Base-by-base conservation (phyloP, 2,329 filamentous ascomycete genomes). In the Arthrobotrys megalospora region DNA sequence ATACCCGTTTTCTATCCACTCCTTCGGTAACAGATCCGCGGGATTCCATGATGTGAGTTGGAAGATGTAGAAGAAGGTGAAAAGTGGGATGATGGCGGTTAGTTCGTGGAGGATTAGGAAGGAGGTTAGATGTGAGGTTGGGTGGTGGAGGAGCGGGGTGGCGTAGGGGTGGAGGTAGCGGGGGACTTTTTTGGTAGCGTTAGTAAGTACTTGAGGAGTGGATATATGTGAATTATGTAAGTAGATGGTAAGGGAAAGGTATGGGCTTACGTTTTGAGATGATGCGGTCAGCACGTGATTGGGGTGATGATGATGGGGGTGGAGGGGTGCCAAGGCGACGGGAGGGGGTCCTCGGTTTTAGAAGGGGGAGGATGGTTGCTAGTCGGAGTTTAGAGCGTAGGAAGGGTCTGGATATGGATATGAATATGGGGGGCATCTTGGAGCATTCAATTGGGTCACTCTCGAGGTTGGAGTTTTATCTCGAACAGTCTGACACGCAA, bases 21-120 rank as follows among this genome's bases (percentile, higher is more conserved):
- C 85, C 3, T 60, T 55, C 7, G 80, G 76, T 16, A 70, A 19
- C n/a, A 81, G 24, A 65, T 80, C 80, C 6, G 80, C 72, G 0
- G 95, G 94, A 32, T 93, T 87, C 87, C 91, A 92, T 79, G 90
- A 87, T 0, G 90, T 90, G 83, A 93, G 94, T 85, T 98, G 93
- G 84, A 99, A 97, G 0, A 90, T 83, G 0, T 88, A 90, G 21
- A 92, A 90, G 0, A 98, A 88, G 0, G 89, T 91, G 45, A 96
- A 84, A 0, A 98, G 85, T 0, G 95, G 95, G 0, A 95, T 84
- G 10, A 97, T 86, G 8, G 96, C 95, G 0, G 96, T 98, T 52
- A 97, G 83, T 84, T 99, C 96, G 86, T 99, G 96, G 0, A 99
- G 88, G 45, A 97, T 86, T 10, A 98, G 86, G 84, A 99, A 99